A percentile compares a stretch with the other conserved stretches of the same genome.
Evolutionary conservation across 805 yeast genomes (phyloP).

Genomic region (Candida railenensis): DNA sequence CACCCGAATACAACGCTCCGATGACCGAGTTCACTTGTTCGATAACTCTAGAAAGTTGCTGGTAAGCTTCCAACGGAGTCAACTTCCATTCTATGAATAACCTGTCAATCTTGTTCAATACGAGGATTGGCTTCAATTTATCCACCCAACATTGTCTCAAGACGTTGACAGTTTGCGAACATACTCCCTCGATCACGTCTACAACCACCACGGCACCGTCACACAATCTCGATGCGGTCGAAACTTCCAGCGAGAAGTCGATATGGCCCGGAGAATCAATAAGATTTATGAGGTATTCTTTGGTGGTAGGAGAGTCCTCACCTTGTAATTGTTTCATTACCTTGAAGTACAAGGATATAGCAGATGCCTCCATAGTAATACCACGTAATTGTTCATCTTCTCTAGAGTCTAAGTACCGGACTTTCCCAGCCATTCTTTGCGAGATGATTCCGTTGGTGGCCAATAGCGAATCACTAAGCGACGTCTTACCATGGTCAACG

Average conservation of each 20-base stretch:
- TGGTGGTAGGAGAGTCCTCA: constrained; percentile 40
- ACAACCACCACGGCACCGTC: constrained; percentile 96
- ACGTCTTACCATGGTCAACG: constrained; percentile 98
- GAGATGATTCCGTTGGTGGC: constrained; percentile 98
- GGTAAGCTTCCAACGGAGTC: constrained; percentile 81
- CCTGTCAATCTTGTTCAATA: constrained; percentile 88
- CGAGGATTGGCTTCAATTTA: constrained; percentile 81
- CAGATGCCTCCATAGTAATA: constrained; percentile 96
- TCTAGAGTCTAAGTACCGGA: constrained; percentile 87
- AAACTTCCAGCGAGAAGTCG: constrained; percentile 94
- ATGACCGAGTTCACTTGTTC: constrained; percentile 95
- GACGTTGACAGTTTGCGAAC: constrained; percentile 95
- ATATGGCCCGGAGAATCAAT: constrained; percentile 99
- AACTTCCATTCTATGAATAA: constrained; percentile 77
- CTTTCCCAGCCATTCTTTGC: constrained; percentile 91
- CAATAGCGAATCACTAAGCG: constrained; percentile 84
- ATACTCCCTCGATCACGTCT: constrained; percentile 97
- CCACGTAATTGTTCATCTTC: constrained; percentile 96
- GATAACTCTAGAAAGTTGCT: constrained; percentile 71
- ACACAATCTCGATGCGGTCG: constrained; percentile 92
- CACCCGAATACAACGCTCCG: constrained; percentile 91
- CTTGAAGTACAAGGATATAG: constrained; percentile 88
- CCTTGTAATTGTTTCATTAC: constrained; percentile 44
- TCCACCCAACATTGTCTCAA: constrained; percentile 95
- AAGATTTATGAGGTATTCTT: constrained; percentile 82